Conservation (phyloP, 306 rosid species). For the Lagenaria siceraria region DNA sequence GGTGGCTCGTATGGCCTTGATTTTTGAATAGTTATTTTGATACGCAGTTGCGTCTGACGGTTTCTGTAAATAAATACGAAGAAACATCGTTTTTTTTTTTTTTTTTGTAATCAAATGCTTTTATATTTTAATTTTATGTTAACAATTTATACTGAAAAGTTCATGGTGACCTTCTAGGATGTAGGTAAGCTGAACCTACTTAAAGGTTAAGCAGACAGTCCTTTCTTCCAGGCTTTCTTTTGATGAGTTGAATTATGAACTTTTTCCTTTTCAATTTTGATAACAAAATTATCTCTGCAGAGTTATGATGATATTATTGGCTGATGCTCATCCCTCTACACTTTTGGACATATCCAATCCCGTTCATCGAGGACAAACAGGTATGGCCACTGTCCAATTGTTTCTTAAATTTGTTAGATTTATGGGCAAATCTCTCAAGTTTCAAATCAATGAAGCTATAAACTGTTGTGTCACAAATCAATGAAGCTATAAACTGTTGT, state of each 20-base stretch:
- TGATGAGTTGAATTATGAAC: neutral
- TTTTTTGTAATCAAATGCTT: neutral
- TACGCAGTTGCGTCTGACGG: neutral
- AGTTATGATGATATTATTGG: neutral
- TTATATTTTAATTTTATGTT: neutral
- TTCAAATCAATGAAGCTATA: neutral
- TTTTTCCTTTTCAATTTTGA: neutral
- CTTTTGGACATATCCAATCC: neutral
- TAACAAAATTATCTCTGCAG: slow-evolving; percentile 1
- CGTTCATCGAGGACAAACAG: neutral
- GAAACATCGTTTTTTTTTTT: neutral
- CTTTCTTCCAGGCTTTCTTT: neutral
- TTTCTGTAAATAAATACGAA: neutral
- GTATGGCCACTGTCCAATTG: neutral
- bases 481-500: neutral
- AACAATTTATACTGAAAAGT: neutral
- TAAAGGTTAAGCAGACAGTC: neutral
- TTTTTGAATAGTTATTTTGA: neutral
- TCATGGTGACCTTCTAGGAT: neutral
- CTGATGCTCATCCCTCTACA: neutral
- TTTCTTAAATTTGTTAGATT: neutral
- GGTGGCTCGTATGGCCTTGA: neutral
- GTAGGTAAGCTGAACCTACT: neutral
- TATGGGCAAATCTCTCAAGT: neutral
- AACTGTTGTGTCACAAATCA: neutral